Percentiles rank a stretch among this genome's conserved stretches.
Conservation (phyloP, 2,329 filamentous ascomycete species). For the Aspergillus piperis region DNA sequence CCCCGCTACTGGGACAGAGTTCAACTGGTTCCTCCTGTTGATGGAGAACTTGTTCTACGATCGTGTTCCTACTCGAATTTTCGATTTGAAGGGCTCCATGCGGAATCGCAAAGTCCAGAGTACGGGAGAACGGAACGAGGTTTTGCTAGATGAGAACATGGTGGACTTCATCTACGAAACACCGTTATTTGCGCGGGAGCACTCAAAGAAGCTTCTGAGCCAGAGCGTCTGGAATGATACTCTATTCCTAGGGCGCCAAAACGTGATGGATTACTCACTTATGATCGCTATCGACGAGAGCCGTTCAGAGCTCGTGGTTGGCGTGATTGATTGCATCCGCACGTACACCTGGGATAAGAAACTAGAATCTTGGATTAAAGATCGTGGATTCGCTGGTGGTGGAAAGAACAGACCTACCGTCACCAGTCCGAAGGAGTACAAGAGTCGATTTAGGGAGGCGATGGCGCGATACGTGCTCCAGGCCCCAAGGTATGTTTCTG, state of each 20-base stretch:
- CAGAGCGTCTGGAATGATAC: conserved; percentile 98
- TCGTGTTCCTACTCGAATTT: conserved; percentile 81
- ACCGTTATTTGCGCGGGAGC: conserved; percentile 90
- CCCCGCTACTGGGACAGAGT: conserved; percentile 83
- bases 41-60: conserved; percentile 99
- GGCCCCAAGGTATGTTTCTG: conserved; percentile 47
- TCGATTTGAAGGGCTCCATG: conserved; percentile 98
- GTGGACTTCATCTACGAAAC: conserved; percentile 99
- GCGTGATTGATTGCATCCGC: conserved; percentile 97
- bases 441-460: conserved; percentile 89
- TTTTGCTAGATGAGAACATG: conserved; percentile 96
- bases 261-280: conserved; percentile 98
- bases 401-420: conserved; percentile 87
- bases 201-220: conserved; percentile 89
- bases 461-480: conserved; percentile 80
- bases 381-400: conserved; percentile 79
- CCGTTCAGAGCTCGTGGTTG: conserved; percentile 87
- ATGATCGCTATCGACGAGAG: conserved; percentile 97
- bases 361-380: conserved; percentile 99
- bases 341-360: conserved; percentile 99
- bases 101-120: conserved; percentile 95
- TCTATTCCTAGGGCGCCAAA: conserved; percentile 87
- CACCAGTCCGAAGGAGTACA: conserved; percentile 96
- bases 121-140: conserved; percentile 94
- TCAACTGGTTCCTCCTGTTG: conserved; percentile 88